phyloP scores from a whole-genome alignment of 2,329 filamentous ascomycete genomes.

The Colletotrichum plurivorum region DNA sequence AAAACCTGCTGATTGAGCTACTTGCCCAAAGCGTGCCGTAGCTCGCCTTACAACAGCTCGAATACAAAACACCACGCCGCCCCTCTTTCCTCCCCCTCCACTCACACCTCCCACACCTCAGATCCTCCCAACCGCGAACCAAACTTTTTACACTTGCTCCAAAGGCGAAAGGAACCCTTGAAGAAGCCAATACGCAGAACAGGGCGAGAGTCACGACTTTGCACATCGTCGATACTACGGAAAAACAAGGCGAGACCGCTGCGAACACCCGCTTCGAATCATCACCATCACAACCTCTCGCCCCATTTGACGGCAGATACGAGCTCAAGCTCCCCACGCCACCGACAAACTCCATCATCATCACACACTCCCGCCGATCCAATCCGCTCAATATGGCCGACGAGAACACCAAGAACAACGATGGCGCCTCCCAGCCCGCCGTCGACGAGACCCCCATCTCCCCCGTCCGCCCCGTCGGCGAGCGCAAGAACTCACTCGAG shows the following conservation, averaged over 20 bases:
- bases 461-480: constrained; percentile 61
- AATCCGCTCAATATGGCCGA: constrained; percentile 50
- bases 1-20: too few relatives aligned
- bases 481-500: constrained; percentile 78
- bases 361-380: constrained; percentile 10
- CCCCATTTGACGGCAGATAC: constrained; percentile 26
- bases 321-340: constrained; percentile 1
- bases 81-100: constrained; percentile 13
- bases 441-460: constrained; percentile 73
- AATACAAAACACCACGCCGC: constrained; percentile 32
- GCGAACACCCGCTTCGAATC: neutral
- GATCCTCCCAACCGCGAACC: constrained; percentile 15
- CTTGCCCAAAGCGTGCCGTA: constrained; percentile 5
- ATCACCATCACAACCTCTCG: neutral
- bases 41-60: neutral
- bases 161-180: too few relatives aligned
- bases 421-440: constrained; percentile 30
- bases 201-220: constrained; percentile 12
- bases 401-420: constrained; percentile 39
- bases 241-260: constrained; percentile 31
- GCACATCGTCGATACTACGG: constrained; percentile 16
- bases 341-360: neutral
- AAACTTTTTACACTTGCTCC: neutral
- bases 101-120: neutral
- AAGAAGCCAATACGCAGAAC: constrained; percentile 2